Evolutionary conservation across 2,329 filamentous ascomycete genomes (phyloP).

Genomic region (Coniochaeta sp.): DNA sequence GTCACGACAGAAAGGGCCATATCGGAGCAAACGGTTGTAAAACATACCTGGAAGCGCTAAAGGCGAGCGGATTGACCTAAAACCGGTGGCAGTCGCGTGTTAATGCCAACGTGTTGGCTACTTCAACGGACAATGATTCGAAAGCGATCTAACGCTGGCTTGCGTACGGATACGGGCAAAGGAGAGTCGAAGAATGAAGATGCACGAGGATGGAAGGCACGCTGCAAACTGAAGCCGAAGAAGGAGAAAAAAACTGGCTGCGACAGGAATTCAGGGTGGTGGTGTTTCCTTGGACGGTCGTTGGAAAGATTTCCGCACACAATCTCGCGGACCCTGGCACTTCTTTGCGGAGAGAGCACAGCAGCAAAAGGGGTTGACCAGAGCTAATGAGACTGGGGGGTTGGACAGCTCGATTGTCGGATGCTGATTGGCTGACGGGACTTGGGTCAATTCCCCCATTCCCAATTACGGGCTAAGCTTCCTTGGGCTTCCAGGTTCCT

Average conservation of each 20-base stretch:
- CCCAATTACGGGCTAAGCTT: neutral
- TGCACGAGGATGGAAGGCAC: neutral
- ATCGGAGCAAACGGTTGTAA: neutral
- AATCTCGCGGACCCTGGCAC: constrained; percentile 1
- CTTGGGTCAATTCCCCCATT: neutral
- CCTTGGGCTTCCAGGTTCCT: neutral
- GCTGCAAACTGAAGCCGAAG: neutral
- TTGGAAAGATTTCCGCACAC: constrained; percentile 1
- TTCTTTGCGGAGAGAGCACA: neutral
- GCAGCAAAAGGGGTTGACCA: neutral
- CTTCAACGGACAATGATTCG: neutral
- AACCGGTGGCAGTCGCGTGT: constrained; percentile 25
- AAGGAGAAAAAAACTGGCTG: constrained; percentile 1
- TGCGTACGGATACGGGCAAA: neutral
- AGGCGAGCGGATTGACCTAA: neutral
- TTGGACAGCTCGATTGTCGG: neutral
- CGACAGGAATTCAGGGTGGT: constrained; percentile 1
- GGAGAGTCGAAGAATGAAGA: neutral
- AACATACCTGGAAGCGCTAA: neutral
- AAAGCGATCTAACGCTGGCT: neutral
- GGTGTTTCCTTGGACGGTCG: neutral
- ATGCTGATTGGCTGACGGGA: neutral
- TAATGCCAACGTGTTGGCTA: constrained; percentile 18
- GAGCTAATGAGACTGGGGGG: neutral
- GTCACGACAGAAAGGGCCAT: too few species aligned